Evolutionary conservation across 2,329 filamentous ascomycete species (phyloP).

Genomic region (Cladophialophora chaetospira): DNA sequence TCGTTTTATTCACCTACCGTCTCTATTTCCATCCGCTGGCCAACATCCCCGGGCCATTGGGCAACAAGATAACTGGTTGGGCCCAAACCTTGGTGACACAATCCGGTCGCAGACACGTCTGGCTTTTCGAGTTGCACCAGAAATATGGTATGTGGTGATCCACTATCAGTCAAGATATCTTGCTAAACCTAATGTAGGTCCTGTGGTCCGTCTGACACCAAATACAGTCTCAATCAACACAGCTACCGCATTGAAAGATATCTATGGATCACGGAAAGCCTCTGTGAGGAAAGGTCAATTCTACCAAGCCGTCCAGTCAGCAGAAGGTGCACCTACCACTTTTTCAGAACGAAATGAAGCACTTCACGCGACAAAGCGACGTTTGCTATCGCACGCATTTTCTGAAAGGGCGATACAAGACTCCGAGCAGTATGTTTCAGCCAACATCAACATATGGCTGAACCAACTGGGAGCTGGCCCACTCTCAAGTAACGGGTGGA

Average conservation of each 20-base stretch:
- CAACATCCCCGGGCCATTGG: constrained; percentile 1
- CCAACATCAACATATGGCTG: not conserved
- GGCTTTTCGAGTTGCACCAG: constrained; percentile 36
- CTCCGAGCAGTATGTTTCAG: constrained; percentile 14
- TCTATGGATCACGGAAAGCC: constrained; percentile 2
- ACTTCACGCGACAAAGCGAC: not conserved
- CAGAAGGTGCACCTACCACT: constrained; percentile 15
- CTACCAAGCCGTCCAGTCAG: constrained; percentile 24
- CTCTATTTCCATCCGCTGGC: constrained; percentile 12
- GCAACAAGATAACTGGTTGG: not conserved
- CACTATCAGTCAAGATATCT: constrained; percentile 26
- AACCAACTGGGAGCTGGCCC: not conserved
- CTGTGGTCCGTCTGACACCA: constrained; percentile 17
- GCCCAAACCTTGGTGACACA: not conserved
- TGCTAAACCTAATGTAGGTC: not conserved
- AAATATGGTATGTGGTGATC: constrained; percentile 36
- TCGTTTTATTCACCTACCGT: not conserved
- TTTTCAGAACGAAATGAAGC: not conserved
- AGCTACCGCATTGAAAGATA: constrained; percentile 27
- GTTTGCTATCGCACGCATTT: constrained; percentile 36
- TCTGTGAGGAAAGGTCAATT: constrained; percentile 5
- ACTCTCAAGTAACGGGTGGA: not conserved
- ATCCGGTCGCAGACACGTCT: constrained; percentile 31
- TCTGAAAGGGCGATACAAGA: constrained; percentile 36
- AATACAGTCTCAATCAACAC: constrained; percentile 38